Evolutionary conservation across 2,329 filamentous ascomycete species (phyloP).

Genomic region (Xylariomycetidae sp.): DNA sequence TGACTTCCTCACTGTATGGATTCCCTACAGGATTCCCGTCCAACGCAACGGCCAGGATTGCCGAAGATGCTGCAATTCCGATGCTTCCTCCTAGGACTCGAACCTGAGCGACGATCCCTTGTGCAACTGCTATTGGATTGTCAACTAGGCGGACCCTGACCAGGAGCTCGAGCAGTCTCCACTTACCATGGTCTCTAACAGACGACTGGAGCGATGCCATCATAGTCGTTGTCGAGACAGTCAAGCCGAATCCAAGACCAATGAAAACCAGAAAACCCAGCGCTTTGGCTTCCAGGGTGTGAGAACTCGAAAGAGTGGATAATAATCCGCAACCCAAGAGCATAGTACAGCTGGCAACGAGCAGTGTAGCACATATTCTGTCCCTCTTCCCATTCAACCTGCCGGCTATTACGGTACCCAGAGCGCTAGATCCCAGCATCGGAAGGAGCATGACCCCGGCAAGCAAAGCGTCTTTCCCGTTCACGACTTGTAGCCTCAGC

Average conservation of each 20-base stretch:
- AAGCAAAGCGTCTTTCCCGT: conserved; percentile 38
- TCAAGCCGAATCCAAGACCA: conserved; percentile 49
- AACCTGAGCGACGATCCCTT: conserved; percentile 48
- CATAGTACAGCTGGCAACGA: conserved; percentile 38
- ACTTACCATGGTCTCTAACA: conserved; percentile 41
- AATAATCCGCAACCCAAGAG: conserved; percentile 43
- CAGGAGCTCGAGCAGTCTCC: not conserved
- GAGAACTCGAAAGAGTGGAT: conserved; percentile 31
- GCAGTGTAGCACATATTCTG: conserved; percentile 38
- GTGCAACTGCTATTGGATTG: conserved; percentile 38
- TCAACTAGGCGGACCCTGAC: conserved; percentile 14
- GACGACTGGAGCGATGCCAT: conserved; percentile 37
- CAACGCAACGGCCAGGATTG: conserved; percentile 34
- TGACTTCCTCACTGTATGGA: conserved; percentile 24
- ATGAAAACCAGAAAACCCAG: conserved; percentile 46
- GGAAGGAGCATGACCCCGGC: conserved; percentile 49
- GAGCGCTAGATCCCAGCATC: conserved; percentile 44
- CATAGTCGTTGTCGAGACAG: conserved; percentile 43
- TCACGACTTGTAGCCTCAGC: conserved; percentile 45
- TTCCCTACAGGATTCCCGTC: conserved; percentile 22
- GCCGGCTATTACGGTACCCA: conserved; percentile 40
- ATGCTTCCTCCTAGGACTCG: conserved; percentile 50
- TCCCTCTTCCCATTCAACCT: conserved; percentile 38
- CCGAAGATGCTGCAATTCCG: conserved; percentile 49
- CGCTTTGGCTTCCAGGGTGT: conserved; percentile 37